Conservation (phyloP, 2,329 filamentous ascomycete genomes). For the Aspergillus cejpii region DNA sequence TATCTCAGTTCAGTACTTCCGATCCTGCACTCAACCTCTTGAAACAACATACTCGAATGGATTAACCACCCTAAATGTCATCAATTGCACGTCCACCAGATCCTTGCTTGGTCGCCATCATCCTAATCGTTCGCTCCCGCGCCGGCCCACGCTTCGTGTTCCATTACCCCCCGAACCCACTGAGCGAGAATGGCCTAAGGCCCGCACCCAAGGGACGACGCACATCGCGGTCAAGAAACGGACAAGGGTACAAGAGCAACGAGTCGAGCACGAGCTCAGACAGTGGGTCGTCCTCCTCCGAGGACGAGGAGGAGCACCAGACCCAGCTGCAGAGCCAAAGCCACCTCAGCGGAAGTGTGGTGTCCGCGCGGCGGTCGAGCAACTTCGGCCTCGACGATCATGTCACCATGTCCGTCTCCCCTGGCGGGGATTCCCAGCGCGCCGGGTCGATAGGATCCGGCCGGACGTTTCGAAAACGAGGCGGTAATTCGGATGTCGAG, state of each 20-base stretch:
- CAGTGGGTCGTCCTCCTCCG: slow-evolving; percentile 34
- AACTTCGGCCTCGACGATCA: slow-evolving; percentile 33
- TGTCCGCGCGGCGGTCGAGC: slow-evolving; percentile 26
- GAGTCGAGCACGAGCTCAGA: slow-evolving; percentile 39
- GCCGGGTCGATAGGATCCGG: slow-evolving; percentile 33
- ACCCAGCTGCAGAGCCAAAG: slow-evolving; percentile 5
- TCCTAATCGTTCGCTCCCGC: slow-evolving; percentile 67
- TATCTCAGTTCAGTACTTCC: slow-evolving; percentile 5
- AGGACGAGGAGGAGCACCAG: slow-evolving; percentile 34
- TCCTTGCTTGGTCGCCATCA: slow-evolving; percentile 59
- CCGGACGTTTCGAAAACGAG: slow-evolving; percentile 25
- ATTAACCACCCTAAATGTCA: slow-evolving; percentile 33
- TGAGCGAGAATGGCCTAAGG: slow-evolving; percentile 35
- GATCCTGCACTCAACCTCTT: too few relatives aligned
- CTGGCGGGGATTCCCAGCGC: slow-evolving; percentile 26
- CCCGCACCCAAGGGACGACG: slow-evolving; percentile 31
- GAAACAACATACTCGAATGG: slow-evolving; percentile 9
- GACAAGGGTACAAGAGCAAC: slow-evolving; percentile 27
- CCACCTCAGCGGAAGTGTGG: slow-evolving; percentile 20
- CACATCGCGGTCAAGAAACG: slow-evolving; percentile 28
- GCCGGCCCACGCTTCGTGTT: slow-evolving; percentile 78
- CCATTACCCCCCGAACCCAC: slow-evolving; percentile 66
- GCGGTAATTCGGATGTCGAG: slow-evolving; percentile 29
- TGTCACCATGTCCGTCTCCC: slow-evolving; percentile 22
- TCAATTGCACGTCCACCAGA: slow-evolving; percentile 46